Evolutionary conservation across 495 filamentous ascomycete genomes (phyloP).

Genomic region (Pyronema omphalodes): DNA sequence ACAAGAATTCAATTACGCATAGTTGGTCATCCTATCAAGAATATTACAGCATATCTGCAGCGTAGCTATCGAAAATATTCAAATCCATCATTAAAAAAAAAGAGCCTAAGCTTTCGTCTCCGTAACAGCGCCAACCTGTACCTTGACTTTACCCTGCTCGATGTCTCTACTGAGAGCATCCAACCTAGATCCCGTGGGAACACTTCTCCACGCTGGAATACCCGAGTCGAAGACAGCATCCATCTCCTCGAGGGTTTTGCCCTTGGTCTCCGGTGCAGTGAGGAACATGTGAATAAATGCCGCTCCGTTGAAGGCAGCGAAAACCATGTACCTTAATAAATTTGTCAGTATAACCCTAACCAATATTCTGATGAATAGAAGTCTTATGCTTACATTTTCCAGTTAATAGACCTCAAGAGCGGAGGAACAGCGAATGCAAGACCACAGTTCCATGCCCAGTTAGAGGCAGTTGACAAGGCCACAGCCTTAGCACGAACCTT

Average conservation of each 20-base stretch:
- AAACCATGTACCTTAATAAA: conserved; percentile 25
- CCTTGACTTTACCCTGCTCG: conserved; percentile 32
- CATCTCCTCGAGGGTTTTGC: conserved; percentile 31
- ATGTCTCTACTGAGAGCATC: conserved; percentile 35
- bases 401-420: conserved; percentile 34
- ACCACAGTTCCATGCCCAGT: conserved; percentile 36
- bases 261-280: conserved; percentile 36
- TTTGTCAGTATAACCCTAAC: not conserved
- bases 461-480: conserved; percentile 42
- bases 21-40: no score
- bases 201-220: conserved; percentile 32
- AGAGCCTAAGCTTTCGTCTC: not conserved
- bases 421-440: conserved; percentile 32
- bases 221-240: conserved; percentile 31
- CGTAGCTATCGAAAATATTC: no score
- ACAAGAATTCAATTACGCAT: no score
- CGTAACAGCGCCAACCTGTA: conserved; percentile 13
- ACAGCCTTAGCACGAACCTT: conserved; percentile 51
- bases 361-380: conserved; percentile 9
- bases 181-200: conserved; percentile 28
- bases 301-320: conserved; percentile 32
- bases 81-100: no score
- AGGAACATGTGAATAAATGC: conserved; percentile 45
- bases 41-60: no score
- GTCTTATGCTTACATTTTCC: conserved; percentile 29